phyloP scores from a whole-genome alignment of 2,329 filamentous ascomycete genomes.

The Aspergillus tamarii region DNA sequence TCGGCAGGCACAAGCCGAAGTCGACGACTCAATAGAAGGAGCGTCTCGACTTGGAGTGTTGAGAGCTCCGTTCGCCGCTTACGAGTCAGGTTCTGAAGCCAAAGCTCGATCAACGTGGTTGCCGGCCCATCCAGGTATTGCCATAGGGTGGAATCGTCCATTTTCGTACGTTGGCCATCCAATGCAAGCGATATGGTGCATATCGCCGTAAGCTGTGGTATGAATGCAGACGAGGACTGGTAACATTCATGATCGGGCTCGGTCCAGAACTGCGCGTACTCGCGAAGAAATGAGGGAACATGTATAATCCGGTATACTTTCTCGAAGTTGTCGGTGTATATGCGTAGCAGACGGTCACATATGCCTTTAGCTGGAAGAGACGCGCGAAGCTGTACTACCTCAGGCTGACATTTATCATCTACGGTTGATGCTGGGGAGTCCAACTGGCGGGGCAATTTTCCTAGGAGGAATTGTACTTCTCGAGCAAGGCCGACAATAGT shows the following conservation, averaged over 20 bases:
- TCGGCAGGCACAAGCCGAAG: constrained; percentile 18
- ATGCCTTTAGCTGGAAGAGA: constrained; percentile 20
- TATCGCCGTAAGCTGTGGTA: constrained; percentile 24
- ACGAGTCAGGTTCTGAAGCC: constrained; percentile 23
- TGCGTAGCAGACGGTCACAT: constrained; percentile 21
- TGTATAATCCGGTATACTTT: constrained; percentile 25
- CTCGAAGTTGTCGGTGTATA: constrained; percentile 26
- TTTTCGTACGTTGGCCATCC: constrained; percentile 2
- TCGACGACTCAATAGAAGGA: constrained; percentile 21
- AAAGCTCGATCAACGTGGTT: constrained; percentile 14
- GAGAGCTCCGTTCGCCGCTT: constrained; percentile 25
- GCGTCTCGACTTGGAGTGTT: constrained; percentile 22
- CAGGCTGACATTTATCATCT: constrained; percentile 17
- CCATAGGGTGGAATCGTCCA: constrained; percentile 15
- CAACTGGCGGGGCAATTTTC: constrained; percentile 16
- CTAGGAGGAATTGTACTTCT: constrained; percentile 30
- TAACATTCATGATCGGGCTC: constrained; percentile 9
- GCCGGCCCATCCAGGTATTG: constrained; percentile 23
- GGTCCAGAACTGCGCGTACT: constrained; percentile 23
- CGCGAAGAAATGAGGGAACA: constrained; percentile 22
- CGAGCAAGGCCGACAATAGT: constrained; percentile 22
- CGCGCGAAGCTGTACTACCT: constrained; percentile 16
- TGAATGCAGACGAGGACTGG: constrained; percentile 12
- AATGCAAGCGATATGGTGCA: constrained; percentile 13
- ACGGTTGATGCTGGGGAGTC: constrained; percentile 21